Evolutionary conservation across 2,329 filamentous ascomycete genomes (phyloP).

Genomic region (Huntiella moniliformis): DNA sequence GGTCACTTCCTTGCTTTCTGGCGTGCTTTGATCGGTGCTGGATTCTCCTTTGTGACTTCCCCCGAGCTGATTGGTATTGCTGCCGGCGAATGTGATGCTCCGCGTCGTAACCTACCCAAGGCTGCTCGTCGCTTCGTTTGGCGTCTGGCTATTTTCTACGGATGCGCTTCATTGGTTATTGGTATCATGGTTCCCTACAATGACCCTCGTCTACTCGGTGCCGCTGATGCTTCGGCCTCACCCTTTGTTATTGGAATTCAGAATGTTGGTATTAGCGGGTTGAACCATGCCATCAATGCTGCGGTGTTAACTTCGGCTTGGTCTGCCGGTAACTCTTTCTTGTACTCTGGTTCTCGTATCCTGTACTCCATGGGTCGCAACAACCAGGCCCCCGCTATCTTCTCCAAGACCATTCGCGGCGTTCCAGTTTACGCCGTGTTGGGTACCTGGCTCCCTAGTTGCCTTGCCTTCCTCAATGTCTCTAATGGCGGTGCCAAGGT

Average conservation of each 20-base stretch:
- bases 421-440: slow-evolving; percentile 39
- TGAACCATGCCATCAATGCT: slow-evolving; percentile 50
- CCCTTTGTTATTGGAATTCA: slow-evolving; percentile 52
- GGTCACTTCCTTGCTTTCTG: slow-evolving; percentile 41
- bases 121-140: slow-evolving; percentile 42
- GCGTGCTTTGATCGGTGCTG: slow-evolving; percentile 36
- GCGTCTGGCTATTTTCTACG: slow-evolving; percentile 45
- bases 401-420: slow-evolving; percentile 40
- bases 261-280: slow-evolving; percentile 39
- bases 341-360: slow-evolving; percentile 50
- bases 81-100: slow-evolving; percentile 45
- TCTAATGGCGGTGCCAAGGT: slow-evolving; percentile 42
- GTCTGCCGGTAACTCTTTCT: slow-evolving; percentile 41
- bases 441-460: slow-evolving; percentile 37
- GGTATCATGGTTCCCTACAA: slow-evolving; percentile 47
- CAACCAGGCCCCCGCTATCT: slow-evolving; percentile 44
- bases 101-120: slow-evolving; percentile 47
- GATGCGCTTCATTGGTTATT: slow-evolving; percentile 40
- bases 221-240: slow-evolving; percentile 39
- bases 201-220: slow-evolving; percentile 38
- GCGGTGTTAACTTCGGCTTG: slow-evolving; percentile 48
- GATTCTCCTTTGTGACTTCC: slow-evolving; percentile 42
- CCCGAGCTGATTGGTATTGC: slow-evolving; percentile 46
- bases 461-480: slow-evolving; percentile 52
- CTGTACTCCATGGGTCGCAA: slow-evolving; percentile 49